These are phyloP conservation scores for Phytophthora meadii DNA, from an alignment of 352 stramenopile genomes.

Conservation along the genomic window DNA sequence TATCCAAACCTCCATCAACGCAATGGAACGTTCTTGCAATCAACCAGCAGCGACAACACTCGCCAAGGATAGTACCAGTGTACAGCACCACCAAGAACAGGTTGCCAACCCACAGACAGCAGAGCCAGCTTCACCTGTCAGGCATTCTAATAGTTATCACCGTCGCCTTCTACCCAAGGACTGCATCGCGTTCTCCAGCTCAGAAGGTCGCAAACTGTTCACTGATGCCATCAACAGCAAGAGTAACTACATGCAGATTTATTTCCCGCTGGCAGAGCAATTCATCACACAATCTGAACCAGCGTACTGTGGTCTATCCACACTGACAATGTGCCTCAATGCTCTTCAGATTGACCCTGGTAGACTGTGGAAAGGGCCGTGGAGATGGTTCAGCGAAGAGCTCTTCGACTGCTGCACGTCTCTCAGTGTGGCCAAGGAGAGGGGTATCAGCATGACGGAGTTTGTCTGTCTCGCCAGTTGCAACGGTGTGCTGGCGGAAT, in stretches of 20 bases:
- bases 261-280: conserved; percentile 93
- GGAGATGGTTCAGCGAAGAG: conserved; percentile 88
- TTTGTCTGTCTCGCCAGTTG: conserved; percentile 77
- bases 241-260: conserved; percentile 88
- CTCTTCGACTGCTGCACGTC: conserved; percentile 85
- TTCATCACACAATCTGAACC: conserved; percentile 93
- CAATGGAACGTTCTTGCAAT: conserved; percentile 6
- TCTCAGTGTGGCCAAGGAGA: conserved; percentile 72
- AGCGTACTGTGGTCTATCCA: conserved; percentile 90
- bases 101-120: conserved; percentile 20
- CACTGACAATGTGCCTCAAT: conserved; percentile 85
- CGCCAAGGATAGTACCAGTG: neutral
- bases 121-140: conserved; percentile 7
- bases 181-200: conserved; percentile 86
- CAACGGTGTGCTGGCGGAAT: conserved; percentile 64
- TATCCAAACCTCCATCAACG: conserved; percentile 5
- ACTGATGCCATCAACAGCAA: conserved; percentile 69
- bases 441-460: conserved; percentile 73
- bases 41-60: too few relatives aligned
- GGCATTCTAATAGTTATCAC: conserved; percentile 76
- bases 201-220: conserved; percentile 87
- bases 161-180: conserved; percentile 79
- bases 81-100: conserved; percentile 23
- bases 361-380: conserved; percentile 79
- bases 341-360: conserved; percentile 79